Percentiles rank a stretch among this genome's conserved stretches.
Evolutionary conservation across 345 rosid species (phyloP).

Genomic region (Eucalyptus cloeziana): DNA sequence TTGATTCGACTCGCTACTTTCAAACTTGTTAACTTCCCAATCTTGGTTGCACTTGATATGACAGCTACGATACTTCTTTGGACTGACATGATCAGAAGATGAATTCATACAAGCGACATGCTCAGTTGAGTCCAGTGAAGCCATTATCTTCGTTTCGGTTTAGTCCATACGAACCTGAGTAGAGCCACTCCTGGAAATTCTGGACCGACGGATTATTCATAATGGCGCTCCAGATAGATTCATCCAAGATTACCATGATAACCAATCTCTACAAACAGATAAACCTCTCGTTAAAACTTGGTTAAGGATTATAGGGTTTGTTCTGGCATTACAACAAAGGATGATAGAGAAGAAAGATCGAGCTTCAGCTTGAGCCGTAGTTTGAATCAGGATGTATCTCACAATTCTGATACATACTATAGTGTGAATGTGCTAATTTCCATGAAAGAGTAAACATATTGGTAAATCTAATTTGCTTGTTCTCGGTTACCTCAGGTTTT

Average conservation of each 20-base stretch:
- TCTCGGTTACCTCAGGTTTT: neutral
- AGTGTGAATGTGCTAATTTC: neutral
- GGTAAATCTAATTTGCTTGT: neutral
- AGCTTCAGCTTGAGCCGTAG: neutral
- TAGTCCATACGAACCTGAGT: constrained; percentile 6
- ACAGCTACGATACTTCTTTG: neutral
- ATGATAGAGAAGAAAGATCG: neutral
- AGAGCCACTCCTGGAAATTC: constrained; percentile 6
- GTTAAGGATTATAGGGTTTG: neutral
- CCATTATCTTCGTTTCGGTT: neutral
- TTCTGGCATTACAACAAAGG: neutral
- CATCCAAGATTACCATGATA: constrained; percentile 26
- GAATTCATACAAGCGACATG: neutral
- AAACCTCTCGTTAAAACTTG: neutral
- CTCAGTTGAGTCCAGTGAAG: neutral
- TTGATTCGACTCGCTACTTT: neutral
- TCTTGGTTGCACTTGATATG: neutral
- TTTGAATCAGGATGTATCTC: neutral
- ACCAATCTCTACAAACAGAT: constrained; percentile 19
- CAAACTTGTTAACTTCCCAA: neutral
- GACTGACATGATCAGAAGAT: neutral
- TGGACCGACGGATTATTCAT: constrained; percentile 23
- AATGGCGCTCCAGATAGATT: constrained; percentile 40
- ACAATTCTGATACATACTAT: neutral
- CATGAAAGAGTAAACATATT: neutral